Base-by-base conservation (phyloP, 805 yeast species). In the Suhomyces kilbournensis region DNA sequence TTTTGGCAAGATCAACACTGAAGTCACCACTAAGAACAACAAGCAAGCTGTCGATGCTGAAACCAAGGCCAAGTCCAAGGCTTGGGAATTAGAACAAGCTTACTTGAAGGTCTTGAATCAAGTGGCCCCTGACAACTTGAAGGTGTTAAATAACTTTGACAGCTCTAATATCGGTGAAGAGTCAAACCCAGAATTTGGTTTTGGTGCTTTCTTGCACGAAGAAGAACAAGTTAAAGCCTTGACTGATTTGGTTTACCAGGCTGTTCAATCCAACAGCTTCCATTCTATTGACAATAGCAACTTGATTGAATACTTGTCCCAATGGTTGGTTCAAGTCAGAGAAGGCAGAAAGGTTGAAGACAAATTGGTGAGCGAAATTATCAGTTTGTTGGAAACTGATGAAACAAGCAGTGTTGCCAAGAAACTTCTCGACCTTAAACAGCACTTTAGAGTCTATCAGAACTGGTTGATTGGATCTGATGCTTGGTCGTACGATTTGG, bases 381-480 rank as follows among this genome's bases (percentile, higher is more conserved):
- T 76, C 47, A 66, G 72, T 3, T 63, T 73, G 25, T 66, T 82
- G 56, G 60, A 70, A 51, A 52, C 71, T 3, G 79, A 80, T 53
- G 62, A 68, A 23, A 22, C 47, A 10, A 69, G 83, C 14, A 66
- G 65, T 3, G 62, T 71, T 38, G 78, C 85, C 3, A 56, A 70
- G 19, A 68, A 76, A 14, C 64, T 90, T 25, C 69, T 86, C 49
- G 67, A 72, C 3, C 66, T 76, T 43, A 69, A 75, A 52, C 76
- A 78, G 7, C 72, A 68, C 52, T 81, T 88, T 59, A 57, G 62
- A 26, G 66, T 76, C 51, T 75, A 75, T 48, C 75, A 87, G 10
- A 76, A 81, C 49, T 93, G 98, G 98, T 76, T 93, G 54, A 76
- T 93, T 52, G 97, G 97, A 30, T 90, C 97, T 17, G 98, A 93